Evolutionary conservation across 2,329 filamentous ascomycete genomes (phyloP), one percentile per base, ranked within the genome.

Genomic region (Calycina marina): DNA sequence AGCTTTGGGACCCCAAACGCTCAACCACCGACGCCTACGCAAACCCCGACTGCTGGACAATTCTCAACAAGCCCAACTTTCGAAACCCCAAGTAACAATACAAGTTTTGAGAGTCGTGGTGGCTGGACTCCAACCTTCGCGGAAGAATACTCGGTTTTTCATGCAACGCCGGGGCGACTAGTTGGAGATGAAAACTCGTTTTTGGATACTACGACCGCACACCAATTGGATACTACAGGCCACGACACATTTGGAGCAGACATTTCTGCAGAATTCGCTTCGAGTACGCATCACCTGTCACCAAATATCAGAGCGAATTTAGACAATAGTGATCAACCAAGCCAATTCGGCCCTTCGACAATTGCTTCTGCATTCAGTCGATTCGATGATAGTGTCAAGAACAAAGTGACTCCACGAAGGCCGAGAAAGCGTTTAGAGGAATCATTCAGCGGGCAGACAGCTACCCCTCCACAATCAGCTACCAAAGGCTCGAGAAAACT

Each of bases 121-220:
- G 61, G 62, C 43, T 70, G 66, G 63, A 75, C 70, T 27, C 70
- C 71, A 50, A 63, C 62, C 36, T 76, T 73, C 56, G 69, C 70
- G 41, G 69, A 75, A 49, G 70, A 75, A 42, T 75, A 72, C 47
- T 72, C 70, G 40, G 69, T 75, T 47, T 75, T 76, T 58, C 71
- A 72, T 55, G 58, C 63, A n/a, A 73, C 70, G 6, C 71, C 71
- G 11, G 70, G 67, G 29, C 69, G 72, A 47, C 57, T 73, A 34
- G 59, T 43, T n/a, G 44, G 40, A 31, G 37, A 36, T 12, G 46
- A 49, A 15, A 37, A 43, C 28, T 36, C 40, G 14, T 52, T 52
- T 41, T 37, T 38, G 22, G 39, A 40, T 22, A 48, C 46, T 14
- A 45, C 44, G 6, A 22, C n/a, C n/a, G 36, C 40, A 25, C 36